Conservation (phyloP, 805 yeast genomes). For the Monosporozyma solicola region DNA sequence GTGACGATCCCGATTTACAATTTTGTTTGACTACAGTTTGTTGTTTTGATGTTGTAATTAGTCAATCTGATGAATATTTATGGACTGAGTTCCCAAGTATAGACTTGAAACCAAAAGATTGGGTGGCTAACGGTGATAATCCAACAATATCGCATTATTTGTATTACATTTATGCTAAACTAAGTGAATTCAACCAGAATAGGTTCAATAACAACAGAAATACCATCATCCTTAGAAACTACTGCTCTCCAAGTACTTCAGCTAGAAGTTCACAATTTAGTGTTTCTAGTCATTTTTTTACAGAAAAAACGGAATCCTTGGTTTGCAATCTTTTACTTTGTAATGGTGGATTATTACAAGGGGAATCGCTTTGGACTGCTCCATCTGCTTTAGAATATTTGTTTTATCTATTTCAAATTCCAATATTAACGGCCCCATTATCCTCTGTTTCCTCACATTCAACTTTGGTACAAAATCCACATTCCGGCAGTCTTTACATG, state of each 20-base stretch:
- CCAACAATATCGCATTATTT: constrained; percentile 35
- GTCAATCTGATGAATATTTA: constrained; percentile 16
- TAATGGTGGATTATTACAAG: constrained; percentile 24
- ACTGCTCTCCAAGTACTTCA: constrained; percentile 13
- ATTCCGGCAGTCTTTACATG: not conserved
- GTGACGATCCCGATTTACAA: constrained; percentile 17
- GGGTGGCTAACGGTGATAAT: constrained; percentile 29
- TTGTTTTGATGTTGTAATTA: constrained; percentile 27
- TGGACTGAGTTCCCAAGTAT: constrained; percentile 22
- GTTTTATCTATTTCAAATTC: constrained; percentile 25
- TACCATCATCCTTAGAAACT: constrained; percentile 18
- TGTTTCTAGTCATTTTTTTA: constrained; percentile 9
- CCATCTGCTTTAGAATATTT: constrained; percentile 17
- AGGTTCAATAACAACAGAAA: constrained; percentile 13
- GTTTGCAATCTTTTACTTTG: constrained; percentile 23
- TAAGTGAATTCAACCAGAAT: constrained; percentile 13
- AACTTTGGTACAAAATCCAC: constrained; percentile 1
- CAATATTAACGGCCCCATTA: constrained; percentile 23
- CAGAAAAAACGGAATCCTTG: constrained; percentile 24
- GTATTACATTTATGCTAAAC: constrained; percentile 27
- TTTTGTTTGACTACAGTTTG: constrained; percentile 26
- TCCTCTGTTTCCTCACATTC: constrained; percentile 17
- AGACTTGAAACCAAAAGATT: constrained; percentile 15
- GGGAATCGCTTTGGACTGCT: constrained; percentile 23
- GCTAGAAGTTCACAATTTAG: constrained; percentile 27